Base-by-base conservation (phyloP, 2,329 filamentous ascomycete species). In the Sordariomycetes sp. region DNA sequence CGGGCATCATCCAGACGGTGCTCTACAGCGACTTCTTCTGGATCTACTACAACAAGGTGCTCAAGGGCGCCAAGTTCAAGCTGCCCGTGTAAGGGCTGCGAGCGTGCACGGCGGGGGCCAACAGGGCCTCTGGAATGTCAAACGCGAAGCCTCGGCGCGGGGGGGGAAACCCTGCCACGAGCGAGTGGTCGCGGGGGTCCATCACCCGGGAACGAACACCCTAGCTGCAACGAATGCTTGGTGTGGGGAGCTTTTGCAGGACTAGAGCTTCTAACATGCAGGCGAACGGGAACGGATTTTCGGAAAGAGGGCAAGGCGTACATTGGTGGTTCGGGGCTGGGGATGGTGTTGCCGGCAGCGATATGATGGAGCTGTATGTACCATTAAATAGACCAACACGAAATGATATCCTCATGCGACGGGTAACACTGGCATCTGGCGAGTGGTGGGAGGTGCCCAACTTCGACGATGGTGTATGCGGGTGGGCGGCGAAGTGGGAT, bases 11-110 rank as follows among this genome's bases (percentile, higher is more conserved):
- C 62, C 94, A 99, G 78, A 99, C 94, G 0, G 74, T 99, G 54
- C 78, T 99, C 59, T 99, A 99, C 76, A 95, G 90, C 62, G 94
- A 99, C 75, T 99, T 99, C 77, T 99, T 99, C 81, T 99, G 91
- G 80, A 92, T 99, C 67, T 99, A 99, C 77, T 99, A 96, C 75
- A 96, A 87, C 60, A 97, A 96, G 84, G 86, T 92, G 53, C 76
- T 91, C 73, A 89, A 91, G 76, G 88, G 88, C 64, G 88, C 89
- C 78, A 91, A 89, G 76, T 92, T 92, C 71, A 89, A 90, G 71
- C 77, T 92, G 59, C 88, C 88, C 1, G 89, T 92, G 63, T 92
- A 82, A 77, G 39, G 28, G 28, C 2, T 45, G 6, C 15, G 39
- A 17, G 39, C 5, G 36, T 17, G 3, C 7, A 8, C 15, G 8